phyloP scores from a whole-genome alignment of 192 early-diverging fungal genomes.

The Haplosporangium gracile region DNA sequence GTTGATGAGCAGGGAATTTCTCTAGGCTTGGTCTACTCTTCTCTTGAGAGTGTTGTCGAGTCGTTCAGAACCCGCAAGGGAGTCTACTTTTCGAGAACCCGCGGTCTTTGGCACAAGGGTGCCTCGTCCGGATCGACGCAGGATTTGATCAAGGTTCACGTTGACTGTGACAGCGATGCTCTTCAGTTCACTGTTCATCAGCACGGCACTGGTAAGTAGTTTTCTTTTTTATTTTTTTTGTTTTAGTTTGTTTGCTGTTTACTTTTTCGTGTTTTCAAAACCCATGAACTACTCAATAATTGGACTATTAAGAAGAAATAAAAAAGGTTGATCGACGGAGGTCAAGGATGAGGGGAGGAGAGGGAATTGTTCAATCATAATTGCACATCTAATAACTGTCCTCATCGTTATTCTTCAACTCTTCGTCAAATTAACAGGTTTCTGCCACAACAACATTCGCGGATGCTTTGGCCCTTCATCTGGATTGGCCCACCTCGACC shows the following conservation, averaged over 20 bases:
- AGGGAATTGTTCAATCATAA: not conserved
- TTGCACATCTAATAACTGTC: not conserved
- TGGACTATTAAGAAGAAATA: not conserved
- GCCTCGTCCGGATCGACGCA: slow-evolving; percentile 96
- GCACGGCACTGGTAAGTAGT: slow-evolving; percentile 75
- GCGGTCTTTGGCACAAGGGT: slow-evolving; percentile 98
- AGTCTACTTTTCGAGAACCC: slow-evolving; percentile 91
- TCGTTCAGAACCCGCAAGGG: slow-evolving; percentile 83
- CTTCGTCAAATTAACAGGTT: slow-evolving; percentile 65
- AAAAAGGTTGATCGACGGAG: too few relatives aligned
- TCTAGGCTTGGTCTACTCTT: slow-evolving; percentile 95
- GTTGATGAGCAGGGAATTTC: slow-evolving; percentile 91
- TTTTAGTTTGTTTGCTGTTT: not conserved
- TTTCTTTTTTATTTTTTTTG: not conserved
- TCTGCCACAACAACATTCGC: slow-evolving; percentile 93
- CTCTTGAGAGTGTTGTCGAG: slow-evolving; percentile 83
- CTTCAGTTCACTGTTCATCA: slow-evolving; percentile 91
- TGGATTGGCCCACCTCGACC: slow-evolving; percentile 82
- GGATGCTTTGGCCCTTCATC: slow-evolving; percentile 90
- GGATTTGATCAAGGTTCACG: slow-evolving; percentile 77
- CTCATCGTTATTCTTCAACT: not conserved
- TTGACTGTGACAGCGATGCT: slow-evolving; percentile 94
- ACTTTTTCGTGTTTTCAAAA: not conserved
- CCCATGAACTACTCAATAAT: not conserved
- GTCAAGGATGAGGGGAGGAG: too few relatives aligned